A percentile compares a stretch with the other conserved stretches of the same genome.
These are phyloP conservation scores for Coemansia sp. DNA, from an alignment of 192 early-diverging fungal genomes.

Conservation along the genomic window DNA sequence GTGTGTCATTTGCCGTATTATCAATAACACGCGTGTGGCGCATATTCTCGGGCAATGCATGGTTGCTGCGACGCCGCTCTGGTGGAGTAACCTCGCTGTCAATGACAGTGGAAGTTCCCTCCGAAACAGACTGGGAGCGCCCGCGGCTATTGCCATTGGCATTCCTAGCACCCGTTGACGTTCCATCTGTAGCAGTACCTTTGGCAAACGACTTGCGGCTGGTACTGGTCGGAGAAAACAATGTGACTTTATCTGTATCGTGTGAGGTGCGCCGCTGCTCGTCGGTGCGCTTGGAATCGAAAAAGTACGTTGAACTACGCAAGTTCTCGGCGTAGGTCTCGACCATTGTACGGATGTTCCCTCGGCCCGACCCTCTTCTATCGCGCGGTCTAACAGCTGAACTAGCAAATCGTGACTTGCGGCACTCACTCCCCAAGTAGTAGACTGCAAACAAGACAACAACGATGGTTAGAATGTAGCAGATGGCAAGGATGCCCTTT, in stretches of 20 bases:
- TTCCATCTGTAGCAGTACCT: not conserved
- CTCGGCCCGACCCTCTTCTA: not conserved
- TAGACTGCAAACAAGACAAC: conserved; percentile 24
- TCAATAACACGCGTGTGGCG: conserved; percentile 30
- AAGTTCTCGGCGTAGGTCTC: conserved; percentile 19
- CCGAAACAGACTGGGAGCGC: conserved; percentile 10
- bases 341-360: conserved; percentile 9
- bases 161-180: not conserved
- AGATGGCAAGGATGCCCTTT: conserved; percentile 13
- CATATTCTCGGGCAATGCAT: conserved; percentile 6
- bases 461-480: conserved; percentile 18
- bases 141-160: not conserved
- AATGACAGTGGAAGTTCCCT: conserved; percentile 27
- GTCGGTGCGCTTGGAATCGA: conserved; percentile 9
- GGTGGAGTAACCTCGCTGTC: conserved; percentile 7
- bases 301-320: conserved; percentile 15
- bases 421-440: conserved; percentile 16
- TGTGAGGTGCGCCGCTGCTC: conserved; percentile 12
- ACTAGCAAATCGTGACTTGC: not conserved
- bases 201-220: conserved; percentile 1
- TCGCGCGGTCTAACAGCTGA: not conserved
- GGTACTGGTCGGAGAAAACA: not conserved
- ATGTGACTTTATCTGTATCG: conserved; percentile 14
- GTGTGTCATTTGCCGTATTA: not conserved
- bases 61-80: conserved; percentile 2